Percentiles rank a stretch among this genome's conserved stretches.
These are phyloP conservation scores for Epichloe gansuensis DNA, from an alignment of 2,329 filamentous ascomycete species.

Conservation along the genomic window DNA sequence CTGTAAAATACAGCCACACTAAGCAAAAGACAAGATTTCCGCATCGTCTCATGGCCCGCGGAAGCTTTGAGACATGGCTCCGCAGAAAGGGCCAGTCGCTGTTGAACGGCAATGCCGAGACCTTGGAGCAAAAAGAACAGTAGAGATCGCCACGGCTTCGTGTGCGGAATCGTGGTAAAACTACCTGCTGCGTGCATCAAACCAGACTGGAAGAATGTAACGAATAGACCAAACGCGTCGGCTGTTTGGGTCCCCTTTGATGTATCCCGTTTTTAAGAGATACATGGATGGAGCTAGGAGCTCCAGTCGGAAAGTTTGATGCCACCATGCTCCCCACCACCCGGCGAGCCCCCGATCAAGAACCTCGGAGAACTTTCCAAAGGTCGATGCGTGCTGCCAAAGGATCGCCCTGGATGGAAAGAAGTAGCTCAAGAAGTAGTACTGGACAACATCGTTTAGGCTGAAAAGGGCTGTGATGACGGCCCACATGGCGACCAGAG, in stretches of 20 bases:
- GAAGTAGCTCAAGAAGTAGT: constrained; percentile 33
- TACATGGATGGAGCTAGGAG: constrained; percentile 50
- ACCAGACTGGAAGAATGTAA: constrained; percentile 51
- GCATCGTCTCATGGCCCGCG: constrained; percentile 32
- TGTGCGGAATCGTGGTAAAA: constrained; percentile 46
- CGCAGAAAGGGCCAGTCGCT: constrained; percentile 23
- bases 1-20: constrained; percentile 57
- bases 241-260: constrained; percentile 21
- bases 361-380: constrained; percentile 43
- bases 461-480: constrained; percentile 51
- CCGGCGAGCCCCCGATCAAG: constrained; percentile 62
- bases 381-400: constrained; percentile 42
- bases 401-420: constrained; percentile 39
- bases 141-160: constrained; percentile 39
- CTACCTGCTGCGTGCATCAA: constrained; percentile 61
- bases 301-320: constrained; percentile 72
- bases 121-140: constrained; percentile 64
- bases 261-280: constrained; percentile 27
- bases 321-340: constrained; percentile 82
- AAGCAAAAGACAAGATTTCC: constrained; percentile 52
- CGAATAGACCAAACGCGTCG: constrained; percentile 17
- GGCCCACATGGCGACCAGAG: constrained; percentile 42
- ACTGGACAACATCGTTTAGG: constrained; percentile 45
- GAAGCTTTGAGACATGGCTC: constrained; percentile 23
- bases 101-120: constrained; percentile 52